Evolutionary conservation across 23 red algal genomes (phyloP).

Genomic region (Gracilaria caudata): DNA sequence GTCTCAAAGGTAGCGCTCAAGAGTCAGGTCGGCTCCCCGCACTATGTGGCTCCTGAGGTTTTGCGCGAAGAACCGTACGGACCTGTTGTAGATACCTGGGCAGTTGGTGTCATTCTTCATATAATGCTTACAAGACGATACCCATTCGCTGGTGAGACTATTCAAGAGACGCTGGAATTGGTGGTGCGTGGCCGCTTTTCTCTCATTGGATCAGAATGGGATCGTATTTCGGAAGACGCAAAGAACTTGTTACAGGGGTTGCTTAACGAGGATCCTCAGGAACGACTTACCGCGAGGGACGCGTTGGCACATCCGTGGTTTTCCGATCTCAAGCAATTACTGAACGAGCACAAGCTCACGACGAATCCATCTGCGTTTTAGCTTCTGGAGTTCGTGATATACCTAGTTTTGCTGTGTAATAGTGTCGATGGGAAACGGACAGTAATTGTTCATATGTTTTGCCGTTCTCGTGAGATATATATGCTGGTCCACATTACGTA

Average conservation of each 20-base stretch:
- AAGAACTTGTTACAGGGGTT: constrained; percentile 83
- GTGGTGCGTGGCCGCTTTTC: constrained; percentile 80
- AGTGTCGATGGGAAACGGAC: background rate
- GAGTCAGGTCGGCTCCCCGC: constrained; percentile 87
- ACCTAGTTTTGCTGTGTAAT: background rate
- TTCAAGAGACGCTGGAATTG: constrained; percentile 87
- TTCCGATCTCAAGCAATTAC: constrained; percentile 29
- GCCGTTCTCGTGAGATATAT: background rate
- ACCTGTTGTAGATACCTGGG: constrained; percentile 92
- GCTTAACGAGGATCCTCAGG: constrained; percentile 83
- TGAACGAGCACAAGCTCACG: constrained; percentile 11
- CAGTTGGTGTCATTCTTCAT: constrained; percentile 90
- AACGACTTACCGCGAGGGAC: constrained; percentile 81
- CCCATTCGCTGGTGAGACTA: constrained; percentile 91
- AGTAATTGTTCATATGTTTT: constrained; percentile 7
- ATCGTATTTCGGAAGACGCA: constrained; percentile 80
- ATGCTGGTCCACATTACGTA: background rate
- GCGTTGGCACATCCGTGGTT: constrained; percentile 89
- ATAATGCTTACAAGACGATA: constrained; percentile 94
- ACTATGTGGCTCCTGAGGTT: constrained; percentile 96
- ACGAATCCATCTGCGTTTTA: background rate
- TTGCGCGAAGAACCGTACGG: constrained; percentile 71
- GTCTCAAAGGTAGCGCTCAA: constrained; percentile 77
- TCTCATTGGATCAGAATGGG: constrained; percentile 78
- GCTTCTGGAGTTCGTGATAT: background rate